A percentile compares a stretch with the other conserved stretches of the same genome.
Evolutionary conservation across 805 yeast species (phyloP).

Genomic region (Ogataea haglerorum): DNA sequence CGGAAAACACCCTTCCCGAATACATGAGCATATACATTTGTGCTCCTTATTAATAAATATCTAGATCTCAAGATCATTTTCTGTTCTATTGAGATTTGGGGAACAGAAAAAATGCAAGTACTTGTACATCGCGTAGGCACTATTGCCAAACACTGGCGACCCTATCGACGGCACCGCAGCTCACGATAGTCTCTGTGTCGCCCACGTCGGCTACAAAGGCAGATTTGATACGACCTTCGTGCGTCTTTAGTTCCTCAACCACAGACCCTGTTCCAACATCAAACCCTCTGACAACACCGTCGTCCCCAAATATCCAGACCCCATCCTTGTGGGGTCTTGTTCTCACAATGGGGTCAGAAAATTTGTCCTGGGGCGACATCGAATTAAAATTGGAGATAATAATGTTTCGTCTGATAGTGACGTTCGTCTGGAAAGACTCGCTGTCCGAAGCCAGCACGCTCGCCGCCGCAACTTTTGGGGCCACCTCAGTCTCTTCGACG

Average conservation of each 20-base stretch:
- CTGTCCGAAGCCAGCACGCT: constrained; percentile 7
- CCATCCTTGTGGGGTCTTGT: constrained; percentile 38
- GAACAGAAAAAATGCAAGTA: constrained; percentile 4
- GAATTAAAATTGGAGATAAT: constrained; percentile 46
- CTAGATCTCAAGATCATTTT: constrained; percentile 9
- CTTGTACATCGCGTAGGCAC: background rate
- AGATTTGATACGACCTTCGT: constrained; percentile 49
- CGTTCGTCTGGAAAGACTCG: constrained; percentile 23
- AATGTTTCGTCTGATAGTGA: constrained; percentile 32
- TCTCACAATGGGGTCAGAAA: constrained; percentile 45
- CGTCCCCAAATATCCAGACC: constrained; percentile 67
- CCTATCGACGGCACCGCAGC: constrained; percentile 50
- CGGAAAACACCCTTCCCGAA: background rate
- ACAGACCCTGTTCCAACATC: constrained; percentile 42
- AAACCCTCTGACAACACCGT: constrained; percentile 60
- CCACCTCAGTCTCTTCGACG: background rate
- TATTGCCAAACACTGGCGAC: constrained; percentile 33
- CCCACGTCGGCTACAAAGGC: constrained; percentile 30
- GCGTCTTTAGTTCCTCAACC: constrained; percentile 33
- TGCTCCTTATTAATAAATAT: background rate
- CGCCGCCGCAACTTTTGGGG: constrained; percentile 8
- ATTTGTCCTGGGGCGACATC: constrained; percentile 66
- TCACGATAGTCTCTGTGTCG: constrained; percentile 37
- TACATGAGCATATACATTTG: constrained; percentile 1
- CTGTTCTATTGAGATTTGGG: constrained; percentile 10